Percentiles rank a stretch among this genome's conserved stretches.
Conservation (phyloP, 495 filamentous ascomycete genomes). For the Tuber brumale region DNA sequence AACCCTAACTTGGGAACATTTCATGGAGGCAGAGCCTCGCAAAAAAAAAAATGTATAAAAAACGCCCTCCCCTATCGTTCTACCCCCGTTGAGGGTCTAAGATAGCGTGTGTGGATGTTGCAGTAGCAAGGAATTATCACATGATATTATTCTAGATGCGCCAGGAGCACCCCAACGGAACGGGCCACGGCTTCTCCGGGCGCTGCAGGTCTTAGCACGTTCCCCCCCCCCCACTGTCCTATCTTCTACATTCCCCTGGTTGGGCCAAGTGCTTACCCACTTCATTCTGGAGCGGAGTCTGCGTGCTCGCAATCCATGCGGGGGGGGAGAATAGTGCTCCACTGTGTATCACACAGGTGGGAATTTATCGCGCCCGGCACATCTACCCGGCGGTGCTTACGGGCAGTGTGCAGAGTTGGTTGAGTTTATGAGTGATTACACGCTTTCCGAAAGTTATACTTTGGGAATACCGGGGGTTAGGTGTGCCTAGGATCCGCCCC, state of each 20-base stretch:
- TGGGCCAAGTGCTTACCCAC: background rate
- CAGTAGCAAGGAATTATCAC: too few relatives aligned
- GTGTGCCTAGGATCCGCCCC: background rate
- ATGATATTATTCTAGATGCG: too few relatives aligned
- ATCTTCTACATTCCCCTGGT: background rate
- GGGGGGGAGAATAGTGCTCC: background rate
- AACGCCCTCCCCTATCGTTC: too few relatives aligned
- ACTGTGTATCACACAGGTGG: background rate
- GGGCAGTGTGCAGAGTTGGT: background rate
- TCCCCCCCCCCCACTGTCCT: background rate
- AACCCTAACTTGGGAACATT: too few relatives aligned
- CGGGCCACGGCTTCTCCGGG: background rate
- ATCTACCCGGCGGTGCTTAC: background rate
- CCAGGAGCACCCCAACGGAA: too few relatives aligned
- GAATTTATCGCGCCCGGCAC: background rate
- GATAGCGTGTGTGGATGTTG: too few relatives aligned
- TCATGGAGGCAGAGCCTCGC: too few relatives aligned
- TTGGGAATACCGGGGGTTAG: background rate
- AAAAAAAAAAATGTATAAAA: too few relatives aligned
- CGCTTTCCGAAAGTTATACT: background rate
- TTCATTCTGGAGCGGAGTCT: background rate
- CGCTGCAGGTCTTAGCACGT: background rate
- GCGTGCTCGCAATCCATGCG: too few relatives aligned
- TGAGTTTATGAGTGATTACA: background rate
- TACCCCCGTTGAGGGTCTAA: background rate